A percentile compares a stretch with the other conserved stretches of the same genome.
Evolutionary conservation across 176 grass and related monocot species (phyloP).

Genomic region (sorghum (Sorghum bicolor)): DNA sequence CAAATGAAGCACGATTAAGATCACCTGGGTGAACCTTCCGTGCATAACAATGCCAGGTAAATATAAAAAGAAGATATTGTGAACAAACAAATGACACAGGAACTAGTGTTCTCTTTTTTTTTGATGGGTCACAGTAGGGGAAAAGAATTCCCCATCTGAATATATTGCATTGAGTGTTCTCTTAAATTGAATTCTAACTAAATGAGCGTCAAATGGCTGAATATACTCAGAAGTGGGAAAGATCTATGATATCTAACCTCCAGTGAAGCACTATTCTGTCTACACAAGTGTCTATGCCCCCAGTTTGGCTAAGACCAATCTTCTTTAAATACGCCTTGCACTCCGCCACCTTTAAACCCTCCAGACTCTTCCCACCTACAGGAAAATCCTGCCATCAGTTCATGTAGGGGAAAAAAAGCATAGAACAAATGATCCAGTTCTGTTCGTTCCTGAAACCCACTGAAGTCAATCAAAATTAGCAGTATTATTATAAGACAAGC

Average conservation of each 20-base stretch:
- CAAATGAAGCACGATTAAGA: not conserved
- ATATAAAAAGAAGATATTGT: not conserved
- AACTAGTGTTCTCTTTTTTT: not conserved
- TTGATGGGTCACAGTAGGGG: too few relatives aligned
- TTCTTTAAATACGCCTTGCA: constrained; percentile 70
- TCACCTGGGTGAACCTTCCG: too few relatives aligned
- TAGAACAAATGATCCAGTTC: constrained; percentile 10
- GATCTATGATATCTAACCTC: constrained; percentile 43
- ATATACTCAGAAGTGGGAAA: not conserved
- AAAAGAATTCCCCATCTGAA: too few relatives aligned
- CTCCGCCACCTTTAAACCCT: constrained; percentile 56
- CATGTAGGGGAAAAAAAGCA: not conserved
- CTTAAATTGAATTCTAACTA: not conserved
- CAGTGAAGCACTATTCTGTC: constrained; percentile 68
- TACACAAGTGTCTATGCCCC: constrained; percentile 39
- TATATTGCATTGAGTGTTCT: not conserved
- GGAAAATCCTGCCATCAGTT: not conserved
- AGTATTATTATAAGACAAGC: not conserved
- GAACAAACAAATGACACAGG: not conserved
- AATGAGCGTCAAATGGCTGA: not conserved
- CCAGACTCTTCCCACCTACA: constrained; percentile 46
- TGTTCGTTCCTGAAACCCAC: constrained; percentile 16
- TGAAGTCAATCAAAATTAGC: not conserved
- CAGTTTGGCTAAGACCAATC: constrained; percentile 49
- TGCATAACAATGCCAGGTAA: not conserved